phyloP scores from a whole-genome alignment of 176 grass and related monocot species.

The Aegilops longissima region DNA sequence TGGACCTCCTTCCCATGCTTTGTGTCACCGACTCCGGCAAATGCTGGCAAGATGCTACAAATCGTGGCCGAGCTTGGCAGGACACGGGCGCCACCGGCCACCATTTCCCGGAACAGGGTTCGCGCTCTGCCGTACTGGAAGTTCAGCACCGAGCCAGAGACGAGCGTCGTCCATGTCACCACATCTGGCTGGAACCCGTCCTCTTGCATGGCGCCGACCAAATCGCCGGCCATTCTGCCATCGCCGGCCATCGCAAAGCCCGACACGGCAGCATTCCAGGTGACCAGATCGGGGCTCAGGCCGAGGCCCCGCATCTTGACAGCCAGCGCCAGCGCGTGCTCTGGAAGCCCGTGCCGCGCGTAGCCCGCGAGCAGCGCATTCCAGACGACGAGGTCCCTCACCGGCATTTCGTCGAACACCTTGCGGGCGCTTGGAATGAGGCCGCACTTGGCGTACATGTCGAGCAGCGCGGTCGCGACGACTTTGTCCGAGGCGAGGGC shows the following conservation, averaged over 20 bases:
- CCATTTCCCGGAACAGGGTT: slow-evolving; percentile 49
- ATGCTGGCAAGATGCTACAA: slow-evolving; percentile 56
- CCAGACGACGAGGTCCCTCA: slow-evolving; percentile 53
- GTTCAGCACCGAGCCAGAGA: slow-evolving; percentile 56
- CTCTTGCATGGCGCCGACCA: slow-evolving; percentile 46
- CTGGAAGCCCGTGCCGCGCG: slow-evolving; percentile 38
- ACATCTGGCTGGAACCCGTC: slow-evolving; percentile 51
- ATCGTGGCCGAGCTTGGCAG: slow-evolving; percentile 49
- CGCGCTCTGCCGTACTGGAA: slow-evolving; percentile 44
- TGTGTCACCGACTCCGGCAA: slow-evolving; percentile 48
- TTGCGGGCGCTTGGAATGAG: slow-evolving; percentile 40
- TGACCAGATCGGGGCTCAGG: slow-evolving; percentile 42
- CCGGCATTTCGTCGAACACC: slow-evolving; percentile 57
- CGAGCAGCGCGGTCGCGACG: slow-evolving; percentile 45
- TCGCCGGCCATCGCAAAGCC: slow-evolving; percentile 49
- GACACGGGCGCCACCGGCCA: slow-evolving; percentile 17
- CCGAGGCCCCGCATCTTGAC: slow-evolving; percentile 55
- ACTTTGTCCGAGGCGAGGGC: slow-evolving; percentile 41
- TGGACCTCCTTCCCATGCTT: slow-evolving; percentile 69
- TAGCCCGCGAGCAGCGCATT: slow-evolving; percentile 68
- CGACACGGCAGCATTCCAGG: slow-evolving; percentile 52
- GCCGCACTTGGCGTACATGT: slow-evolving; percentile 66
- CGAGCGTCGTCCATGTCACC: slow-evolving; percentile 63
- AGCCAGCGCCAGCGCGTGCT: slow-evolving; percentile 39
- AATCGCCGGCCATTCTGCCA: slow-evolving; percentile 27